Evolutionary conservation across 495 filamentous ascomycete species (phyloP).

Genomic region (Pyrenula aspistea): DNA sequence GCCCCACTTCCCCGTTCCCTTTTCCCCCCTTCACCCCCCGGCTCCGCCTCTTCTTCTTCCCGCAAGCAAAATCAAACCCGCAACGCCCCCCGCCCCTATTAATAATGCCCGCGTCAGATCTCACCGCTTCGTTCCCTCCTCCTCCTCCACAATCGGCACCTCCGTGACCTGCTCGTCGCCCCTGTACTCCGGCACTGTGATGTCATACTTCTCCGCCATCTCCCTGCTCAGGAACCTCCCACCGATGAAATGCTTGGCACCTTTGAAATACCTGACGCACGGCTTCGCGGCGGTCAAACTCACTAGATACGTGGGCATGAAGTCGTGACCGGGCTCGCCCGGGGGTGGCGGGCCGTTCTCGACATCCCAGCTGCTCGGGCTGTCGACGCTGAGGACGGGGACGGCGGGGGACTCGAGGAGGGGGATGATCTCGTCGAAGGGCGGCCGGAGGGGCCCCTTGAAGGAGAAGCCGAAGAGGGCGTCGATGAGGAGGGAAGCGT

Average conservation of each 20-base stretch:
- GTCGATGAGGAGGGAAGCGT: conserved; percentile 63
- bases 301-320: conserved; percentile 66
- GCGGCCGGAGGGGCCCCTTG: conserved; percentile 80
- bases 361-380: conserved; percentile 89
- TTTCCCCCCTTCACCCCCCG: no score
- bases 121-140: no score
- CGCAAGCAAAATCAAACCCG: no score
- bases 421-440: conserved; percentile 70
- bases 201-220: conserved; percentile 78
- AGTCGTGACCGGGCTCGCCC: conserved; percentile 61
- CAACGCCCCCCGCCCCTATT: background rate
- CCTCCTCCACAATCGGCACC: conserved; percentile 44
- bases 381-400: conserved; percentile 81
- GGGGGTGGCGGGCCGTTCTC: conserved; percentile 66
- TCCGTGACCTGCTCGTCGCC: conserved; percentile 88
- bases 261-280: conserved; percentile 70
- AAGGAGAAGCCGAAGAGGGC: conserved; percentile 97
- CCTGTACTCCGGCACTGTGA: conserved; percentile 72
- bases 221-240: conserved; percentile 72
- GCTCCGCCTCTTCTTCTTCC: no score
- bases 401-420: conserved; percentile 59
- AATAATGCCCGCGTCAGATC: no score
- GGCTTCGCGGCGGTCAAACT: conserved; percentile 93
- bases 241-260: conserved; percentile 73
- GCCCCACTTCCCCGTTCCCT: no score